Base-by-base conservation (phyloP, 805 yeast genomes). In the Jamesozyma piceae region DNA sequence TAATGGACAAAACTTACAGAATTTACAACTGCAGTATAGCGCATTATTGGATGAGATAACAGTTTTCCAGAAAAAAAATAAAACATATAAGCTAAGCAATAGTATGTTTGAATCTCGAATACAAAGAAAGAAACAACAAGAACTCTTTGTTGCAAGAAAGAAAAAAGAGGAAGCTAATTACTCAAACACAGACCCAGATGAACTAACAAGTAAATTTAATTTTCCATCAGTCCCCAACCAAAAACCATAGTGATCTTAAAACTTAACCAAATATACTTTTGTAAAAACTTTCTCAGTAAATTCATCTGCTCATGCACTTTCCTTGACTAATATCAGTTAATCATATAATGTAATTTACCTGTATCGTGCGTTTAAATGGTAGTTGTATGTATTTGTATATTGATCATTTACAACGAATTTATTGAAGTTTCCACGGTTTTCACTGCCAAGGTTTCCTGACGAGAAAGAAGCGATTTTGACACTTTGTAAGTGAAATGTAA, bases 161-260 rank as follows among this genome's bases (percentile, higher is more conserved):
- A 46, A 49, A 30, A 17, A 46, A 17, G 56, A 55, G 35, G 57
- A 53, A 34, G 57, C 54, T 19, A 47, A 47, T 17, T 60, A 58
- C 39, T 52, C 63, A 1, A 52, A 53, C 38, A 60, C 65, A 4
- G 51, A 53, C 17, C 63, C 63, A 2, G 50, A 54, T 4, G 55
- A 57, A 11, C 41, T 61, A 20, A 24, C 41, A 18, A 33, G 38
- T 3, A 49, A 49, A 26, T 54, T 53, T 38, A 39, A 39, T 10
- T 61, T 61, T 43, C 65, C 65, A 11, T 29, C 42, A 2, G 58
- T 48, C 2, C 64, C 64, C 14, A 51, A 43, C 27, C 30, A 13
- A 14, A 31, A 37, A 5, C 31, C 27, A 24, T 6, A 8, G 11
- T 24, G 28, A 24, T 14, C 4, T 19, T 13, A 15, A 9, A n/a